Conservation (phyloP, 495 filamentous ascomycete species). For the Neurospora sp. region DNA sequence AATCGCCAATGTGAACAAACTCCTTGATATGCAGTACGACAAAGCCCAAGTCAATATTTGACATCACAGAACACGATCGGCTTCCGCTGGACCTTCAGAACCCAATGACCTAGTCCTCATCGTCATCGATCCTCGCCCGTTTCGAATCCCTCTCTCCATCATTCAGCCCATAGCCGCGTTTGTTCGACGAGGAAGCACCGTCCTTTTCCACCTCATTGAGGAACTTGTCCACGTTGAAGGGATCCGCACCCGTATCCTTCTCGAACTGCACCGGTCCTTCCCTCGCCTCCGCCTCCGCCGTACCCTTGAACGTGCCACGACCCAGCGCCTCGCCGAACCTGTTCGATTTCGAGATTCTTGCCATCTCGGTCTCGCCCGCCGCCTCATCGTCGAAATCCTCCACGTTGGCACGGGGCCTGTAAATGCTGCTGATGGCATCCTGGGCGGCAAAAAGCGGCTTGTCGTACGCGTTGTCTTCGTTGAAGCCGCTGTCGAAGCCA, state of each 20-base stretch:
- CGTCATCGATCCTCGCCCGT: slow-evolving; percentile 70
- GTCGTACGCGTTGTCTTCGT: slow-evolving; percentile 96
- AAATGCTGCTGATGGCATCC: slow-evolving; percentile 92
- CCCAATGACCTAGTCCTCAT: slow-evolving; percentile 32
- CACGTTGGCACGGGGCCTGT: slow-evolving; percentile 65
- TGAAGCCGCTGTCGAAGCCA: slow-evolving; percentile 83
- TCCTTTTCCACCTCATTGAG: slow-evolving; percentile 65
- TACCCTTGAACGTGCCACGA: slow-evolving; percentile 84
- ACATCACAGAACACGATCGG: not conserved
- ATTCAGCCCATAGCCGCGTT: slow-evolving; percentile 79
- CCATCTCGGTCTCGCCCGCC: slow-evolving; percentile 71
- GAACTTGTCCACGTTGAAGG: slow-evolving; percentile 89
- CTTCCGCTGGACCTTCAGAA: not conserved
- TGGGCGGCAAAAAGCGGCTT: slow-evolving; percentile 95
- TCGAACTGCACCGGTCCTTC: slow-evolving; percentile 98
- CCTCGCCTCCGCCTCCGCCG: slow-evolving; percentile 73
- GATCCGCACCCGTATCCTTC: slow-evolving; percentile 74
- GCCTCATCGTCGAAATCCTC: slow-evolving; percentile 69
- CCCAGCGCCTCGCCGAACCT: slow-evolving; percentile 77
- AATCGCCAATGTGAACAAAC: not conserved
- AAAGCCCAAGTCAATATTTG: not conserved
- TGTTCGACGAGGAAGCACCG: slow-evolving; percentile 34
- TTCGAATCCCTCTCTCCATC: slow-evolving; percentile 65
- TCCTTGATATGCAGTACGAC: not conserved
- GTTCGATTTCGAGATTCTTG: slow-evolving; percentile 70